Evolutionary conservation across 768 basidiomycete species (phyloP), one percentile per base, ranked within the genome.

Genomic region (Trametes cingulata): DNA sequence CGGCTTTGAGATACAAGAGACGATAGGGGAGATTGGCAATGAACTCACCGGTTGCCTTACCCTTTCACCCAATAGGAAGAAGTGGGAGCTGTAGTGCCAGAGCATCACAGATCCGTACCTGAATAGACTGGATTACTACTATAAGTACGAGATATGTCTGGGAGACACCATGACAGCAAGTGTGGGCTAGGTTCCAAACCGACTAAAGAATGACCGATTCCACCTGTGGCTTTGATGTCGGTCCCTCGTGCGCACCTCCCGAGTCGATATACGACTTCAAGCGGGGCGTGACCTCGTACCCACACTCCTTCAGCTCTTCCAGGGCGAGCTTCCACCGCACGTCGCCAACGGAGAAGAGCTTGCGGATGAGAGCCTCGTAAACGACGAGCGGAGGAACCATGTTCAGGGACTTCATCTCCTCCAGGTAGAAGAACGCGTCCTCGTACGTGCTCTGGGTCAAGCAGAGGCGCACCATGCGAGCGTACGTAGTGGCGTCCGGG

Each of bases 361-460:
- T 86, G 46, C 77, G 75, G 42, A 87, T 73, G 58, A 95, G 74
- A 1, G 76, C 75, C 35, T 82, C 78, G 72, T 95, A 95, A 29
- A 87, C 73, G 1, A 68, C 67, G 24, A 67, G 67, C 10, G 82
- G 71, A 0, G 93, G 91, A n/a, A 76, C 66, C 66, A 84, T 76
- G 9, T 77, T 77, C 36, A 79, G 80, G 0, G 78, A 73, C 72
- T 95, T 94, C 89, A 93, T 91, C 76, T 91, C 88, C 70, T 94
- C 92, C 33, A 96, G 80, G 73, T 91, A 93, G 69, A 85, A 87
- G 75, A 95, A 95, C 0, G 92, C 91, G 61, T 93, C 91, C 68
- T 94, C 92, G 72, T 93, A 95, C 2, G 76, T 78, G 8, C 81
- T 72, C 67, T 90, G 87, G 0, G 85, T 85, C 14, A 95, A 79